Evolutionary conservation across 768 basidiomycete genomes (phyloP).

Genomic region (Nidularia sp.): DNA sequence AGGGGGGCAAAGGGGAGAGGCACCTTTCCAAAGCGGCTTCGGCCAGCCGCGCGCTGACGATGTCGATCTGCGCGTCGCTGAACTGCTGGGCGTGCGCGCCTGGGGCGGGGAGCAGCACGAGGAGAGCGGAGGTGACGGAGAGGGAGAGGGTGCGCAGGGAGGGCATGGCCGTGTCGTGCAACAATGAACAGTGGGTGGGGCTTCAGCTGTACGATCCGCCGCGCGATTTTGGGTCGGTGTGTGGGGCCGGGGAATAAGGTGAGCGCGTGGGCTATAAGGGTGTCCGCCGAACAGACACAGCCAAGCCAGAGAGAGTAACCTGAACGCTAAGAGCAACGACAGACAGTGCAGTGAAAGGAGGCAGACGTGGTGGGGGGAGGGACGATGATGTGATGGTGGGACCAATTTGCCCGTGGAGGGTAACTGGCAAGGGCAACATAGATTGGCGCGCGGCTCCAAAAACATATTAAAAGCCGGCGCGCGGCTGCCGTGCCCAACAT

Average conservation of each 20-base stretch:
- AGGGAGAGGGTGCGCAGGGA: background rate
- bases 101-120: background rate
- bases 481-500: too few species aligned
- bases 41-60: conserved; percentile 29
- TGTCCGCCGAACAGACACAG: too few species aligned
- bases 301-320: too few species aligned
- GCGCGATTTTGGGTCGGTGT: background rate
- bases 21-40: conserved; percentile 34
- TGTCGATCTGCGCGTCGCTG: conserved; percentile 20
- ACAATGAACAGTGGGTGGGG: background rate
- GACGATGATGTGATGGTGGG: too few species aligned
- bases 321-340: too few species aligned
- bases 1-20: conserved; percentile 1
- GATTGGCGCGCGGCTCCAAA: too few species aligned
- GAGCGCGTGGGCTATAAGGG: background rate
- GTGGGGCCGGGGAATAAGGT: background rate
- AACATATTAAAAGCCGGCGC: too few species aligned
- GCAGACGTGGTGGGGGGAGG: too few species aligned
- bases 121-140: background rate
- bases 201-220: background rate
- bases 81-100: background rate
- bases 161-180: background rate
- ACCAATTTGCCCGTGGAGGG: too few species aligned
- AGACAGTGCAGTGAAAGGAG: too few species aligned
- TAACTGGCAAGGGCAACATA: too few species aligned